A percentile compares a stretch with the other conserved stretches of the same genome.
Conservation (phyloP, 2,329 filamentous ascomycete genomes). For the Ophiocordyceps unilateralis region DNA sequence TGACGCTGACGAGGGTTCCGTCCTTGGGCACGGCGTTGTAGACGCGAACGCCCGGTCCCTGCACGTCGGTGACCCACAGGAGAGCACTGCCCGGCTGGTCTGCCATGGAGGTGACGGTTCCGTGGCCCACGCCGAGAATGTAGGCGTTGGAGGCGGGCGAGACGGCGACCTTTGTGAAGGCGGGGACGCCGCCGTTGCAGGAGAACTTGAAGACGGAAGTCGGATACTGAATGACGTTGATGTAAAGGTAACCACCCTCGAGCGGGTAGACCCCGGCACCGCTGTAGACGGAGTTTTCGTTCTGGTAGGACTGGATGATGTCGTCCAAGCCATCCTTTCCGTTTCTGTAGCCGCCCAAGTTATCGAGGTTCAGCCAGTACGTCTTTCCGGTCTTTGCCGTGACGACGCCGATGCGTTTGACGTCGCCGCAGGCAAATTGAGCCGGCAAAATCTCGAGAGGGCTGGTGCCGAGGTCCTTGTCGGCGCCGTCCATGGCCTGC, state of each 20-base stretch:
- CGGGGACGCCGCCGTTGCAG: constrained; percentile 30
- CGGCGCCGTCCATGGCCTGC: constrained; percentile 27
- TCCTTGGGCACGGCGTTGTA: constrained; percentile 33
- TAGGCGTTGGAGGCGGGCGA: constrained; percentile 31
- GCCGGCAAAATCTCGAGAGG: constrained; percentile 24
- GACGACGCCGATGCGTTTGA: constrained; percentile 29
- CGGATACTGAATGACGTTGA: constrained; percentile 33
- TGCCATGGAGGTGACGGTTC: constrained; percentile 36
- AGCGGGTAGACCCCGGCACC: constrained; percentile 29
- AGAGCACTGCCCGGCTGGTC: constrained; percentile 36
- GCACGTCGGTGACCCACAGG: constrained; percentile 37
- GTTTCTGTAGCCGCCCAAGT: constrained; percentile 22
- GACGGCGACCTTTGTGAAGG: constrained; percentile 35
- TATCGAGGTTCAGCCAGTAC: constrained; percentile 24
- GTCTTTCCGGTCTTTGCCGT: constrained; percentile 34
- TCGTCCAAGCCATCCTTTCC: constrained; percentile 19
- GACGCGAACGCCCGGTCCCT: constrained; percentile 31
- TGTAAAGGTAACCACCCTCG: constrained; percentile 31
- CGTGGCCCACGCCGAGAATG: constrained; percentile 37
- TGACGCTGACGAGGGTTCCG: constrained; percentile 27
- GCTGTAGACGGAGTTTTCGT: constrained; percentile 26
- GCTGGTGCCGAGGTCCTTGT: constrained; percentile 30
- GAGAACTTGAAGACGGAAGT: constrained; percentile 41
- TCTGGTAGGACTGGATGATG: constrained; percentile 25
- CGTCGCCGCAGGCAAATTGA: constrained; percentile 23